These are phyloP conservation scores for Pezicula rhizophila DNA, from an alignment of 2,329 filamentous ascomycete genomes.

Conservation along the genomic window DNA sequence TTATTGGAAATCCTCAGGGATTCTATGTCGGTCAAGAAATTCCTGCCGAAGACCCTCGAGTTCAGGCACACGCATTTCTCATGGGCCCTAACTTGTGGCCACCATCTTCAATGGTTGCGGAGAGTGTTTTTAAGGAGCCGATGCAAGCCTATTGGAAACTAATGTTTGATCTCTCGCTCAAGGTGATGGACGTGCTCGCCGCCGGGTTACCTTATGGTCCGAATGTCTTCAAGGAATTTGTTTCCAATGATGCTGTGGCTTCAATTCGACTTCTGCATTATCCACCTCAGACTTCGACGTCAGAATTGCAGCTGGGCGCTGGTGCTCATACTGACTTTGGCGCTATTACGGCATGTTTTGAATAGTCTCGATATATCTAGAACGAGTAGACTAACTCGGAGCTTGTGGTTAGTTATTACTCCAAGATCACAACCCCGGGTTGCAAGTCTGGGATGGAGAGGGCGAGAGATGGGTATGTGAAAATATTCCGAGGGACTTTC, in stretches of 20 bases:
- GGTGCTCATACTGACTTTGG: constrained; percentile 49
- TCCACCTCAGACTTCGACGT: constrained; percentile 33
- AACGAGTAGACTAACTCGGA: too few relatives aligned
- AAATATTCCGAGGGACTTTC: too few relatives aligned
- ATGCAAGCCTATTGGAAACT: constrained; percentile 36
- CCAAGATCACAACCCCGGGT: constrained; percentile 40
- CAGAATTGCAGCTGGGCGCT: constrained; percentile 19
- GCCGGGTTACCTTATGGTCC: constrained; percentile 36
- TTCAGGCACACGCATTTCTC: constrained; percentile 28
- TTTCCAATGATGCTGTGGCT: constrained; percentile 33
- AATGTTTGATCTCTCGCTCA: constrained; percentile 30
- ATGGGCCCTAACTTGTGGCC: constrained; percentile 40
- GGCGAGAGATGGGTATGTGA: constrained; percentile 32
- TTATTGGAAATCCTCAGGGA: constrained; percentile 15
- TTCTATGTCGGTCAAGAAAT: constrained; percentile 37
- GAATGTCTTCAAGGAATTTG: constrained; percentile 37
- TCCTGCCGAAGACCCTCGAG: constrained; percentile 31
- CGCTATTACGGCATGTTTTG: constrained; percentile 34
- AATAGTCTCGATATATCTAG: too few relatives aligned
- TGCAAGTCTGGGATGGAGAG: constrained; percentile 42
- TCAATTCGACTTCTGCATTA: constrained; percentile 44
- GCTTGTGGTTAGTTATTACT: constrained; percentile 32
- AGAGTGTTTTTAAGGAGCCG: constrained; percentile 30
- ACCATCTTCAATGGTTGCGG: constrained; percentile 20
- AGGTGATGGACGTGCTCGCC: constrained; percentile 36